Evolutionary conservation across 2,329 filamentous ascomycete species (phyloP), one percentile per base, ranked within the genome.

Genomic region (Purpureocillium lavendulum): DNA sequence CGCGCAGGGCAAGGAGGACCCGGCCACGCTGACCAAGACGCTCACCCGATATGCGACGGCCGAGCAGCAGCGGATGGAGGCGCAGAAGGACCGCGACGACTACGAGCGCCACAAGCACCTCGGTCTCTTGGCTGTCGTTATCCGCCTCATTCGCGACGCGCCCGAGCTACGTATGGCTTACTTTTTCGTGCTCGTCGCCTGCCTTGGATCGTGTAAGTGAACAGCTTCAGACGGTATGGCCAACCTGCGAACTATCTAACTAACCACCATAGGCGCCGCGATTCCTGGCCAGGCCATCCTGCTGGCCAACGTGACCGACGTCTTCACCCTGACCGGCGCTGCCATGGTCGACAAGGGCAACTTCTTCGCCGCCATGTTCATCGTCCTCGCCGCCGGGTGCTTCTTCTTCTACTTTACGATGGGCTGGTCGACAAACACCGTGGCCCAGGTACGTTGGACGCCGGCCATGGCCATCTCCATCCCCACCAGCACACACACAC

Each of bases 341-440:
- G 52, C 45, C 4, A 59, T 65, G 56, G 52, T 51, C 6, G 43
- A 54, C 2, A 50, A 51, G 1, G 73, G 70, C 8, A 64, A 77
- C 49, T 76, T 75, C 47, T 75, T 63, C 55, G 66, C 72, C 0
- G 57, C 66, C 38, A 76, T 77, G 71, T 77, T 77, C 44, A 66
- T 73, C 33, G 60, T 74, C 2, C 48, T 73, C 30, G 69, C 71
- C 3, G 56, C 60, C 4, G 69, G 61, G 3, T 58, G 61, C n/a
- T 55, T 70, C 1, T 35, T 71, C 1, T 56, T 61, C 9, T 76
- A 75, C 47, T 62, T 62, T 34, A 34, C 48, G 8, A 47, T 66
- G 29, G 64, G 65, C 2, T 62, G 50, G 41, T 34, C 52, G 2
- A 58, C 60, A 12, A 67, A 65, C 40, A 43, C 49, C 6, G 50